phyloP scores from a whole-genome alignment of 306 rosid genomes.

The Macrotyloma uniflorum region DNA sequence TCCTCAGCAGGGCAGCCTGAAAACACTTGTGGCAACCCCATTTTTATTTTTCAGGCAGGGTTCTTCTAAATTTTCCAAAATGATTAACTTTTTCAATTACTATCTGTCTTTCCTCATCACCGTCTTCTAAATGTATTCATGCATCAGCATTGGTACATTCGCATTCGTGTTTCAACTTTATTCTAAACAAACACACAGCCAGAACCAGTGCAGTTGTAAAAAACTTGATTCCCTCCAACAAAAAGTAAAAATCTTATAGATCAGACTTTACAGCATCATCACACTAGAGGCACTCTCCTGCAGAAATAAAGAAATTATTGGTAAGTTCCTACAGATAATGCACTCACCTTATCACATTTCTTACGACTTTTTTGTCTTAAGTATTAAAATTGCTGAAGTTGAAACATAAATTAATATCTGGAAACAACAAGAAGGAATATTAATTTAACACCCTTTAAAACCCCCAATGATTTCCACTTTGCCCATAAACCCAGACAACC shows the following conservation, averaged over 20 bases:
- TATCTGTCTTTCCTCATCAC: neutral
- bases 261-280: conserved; percentile 24
- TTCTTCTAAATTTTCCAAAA: conserved; percentile 37
- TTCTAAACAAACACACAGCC: conserved; percentile 23
- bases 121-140: conserved; percentile 15
- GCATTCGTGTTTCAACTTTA: conserved; percentile 30
- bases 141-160: conserved; percentile 30
- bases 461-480: neutral
- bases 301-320: conserved; percentile 22
- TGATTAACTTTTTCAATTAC: conserved; percentile 16
- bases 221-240: conserved; percentile 13
- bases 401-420: conserved; percentile 22
- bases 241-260: conserved; percentile 20
- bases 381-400: conserved; percentile 17
- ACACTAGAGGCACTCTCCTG: conserved; percentile 38
- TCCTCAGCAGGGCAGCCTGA: conserved; percentile 64
- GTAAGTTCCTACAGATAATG: conserved; percentile 29
- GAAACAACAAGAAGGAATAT: conserved; percentile 8
- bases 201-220: neutral
- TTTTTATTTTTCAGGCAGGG: conserved; percentile 32
- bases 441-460: conserved; percentile 7
- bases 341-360: conserved; percentile 1
- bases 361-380: neutral
- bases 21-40: conserved; percentile 75
- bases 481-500: conserved; percentile 35